Evolutionary conservation across 495 filamentous ascomycete genomes (phyloP).

Genomic region (Annulohypoxylon stygium): DNA sequence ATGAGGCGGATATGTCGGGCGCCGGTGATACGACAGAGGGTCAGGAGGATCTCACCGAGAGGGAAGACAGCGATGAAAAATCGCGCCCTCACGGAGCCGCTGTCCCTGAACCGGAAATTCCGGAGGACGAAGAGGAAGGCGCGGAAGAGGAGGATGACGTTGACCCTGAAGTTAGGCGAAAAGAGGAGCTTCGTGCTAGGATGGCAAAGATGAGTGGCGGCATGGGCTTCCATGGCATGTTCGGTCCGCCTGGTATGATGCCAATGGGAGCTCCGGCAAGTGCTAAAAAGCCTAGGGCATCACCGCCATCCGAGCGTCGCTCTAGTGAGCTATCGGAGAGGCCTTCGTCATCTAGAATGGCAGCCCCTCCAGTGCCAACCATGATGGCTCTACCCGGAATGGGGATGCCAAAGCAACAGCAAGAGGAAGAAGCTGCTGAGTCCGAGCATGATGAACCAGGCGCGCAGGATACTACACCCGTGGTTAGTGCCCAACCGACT

Average conservation of each 20-base stretch:
- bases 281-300: constrained; percentile 74
- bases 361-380: constrained; percentile 75
- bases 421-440: constrained; percentile 60
- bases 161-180: constrained; percentile 87
- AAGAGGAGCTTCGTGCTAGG: constrained; percentile 88
- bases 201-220: constrained; percentile 99
- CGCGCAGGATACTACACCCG: constrained; percentile 48
- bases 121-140: constrained; percentile 73
- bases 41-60: constrained; percentile 79
- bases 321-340: constrained; percentile 64
- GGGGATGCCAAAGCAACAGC: constrained; percentile 57
- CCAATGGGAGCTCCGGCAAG: constrained; percentile 66
- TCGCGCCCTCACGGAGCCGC: constrained; percentile 48
- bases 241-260: constrained; percentile 82
- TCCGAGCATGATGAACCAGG: constrained; percentile 54
- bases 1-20: constrained; percentile 91
- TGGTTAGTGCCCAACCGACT: constrained; percentile 53
- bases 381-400: constrained; percentile 84
- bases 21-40: constrained; percentile 87
- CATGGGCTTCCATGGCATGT: constrained; percentile 97
- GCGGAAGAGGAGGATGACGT: constrained; percentile 82
- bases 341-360: constrained; percentile 57
- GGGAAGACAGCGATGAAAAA: constrained; percentile 78
- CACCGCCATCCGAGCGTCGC: constrained; percentile 58
- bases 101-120: constrained; percentile 54